Base-by-base conservation (phyloP, 2,329 filamentous ascomycete genomes). In the Gyromitra esculenta region DNA sequence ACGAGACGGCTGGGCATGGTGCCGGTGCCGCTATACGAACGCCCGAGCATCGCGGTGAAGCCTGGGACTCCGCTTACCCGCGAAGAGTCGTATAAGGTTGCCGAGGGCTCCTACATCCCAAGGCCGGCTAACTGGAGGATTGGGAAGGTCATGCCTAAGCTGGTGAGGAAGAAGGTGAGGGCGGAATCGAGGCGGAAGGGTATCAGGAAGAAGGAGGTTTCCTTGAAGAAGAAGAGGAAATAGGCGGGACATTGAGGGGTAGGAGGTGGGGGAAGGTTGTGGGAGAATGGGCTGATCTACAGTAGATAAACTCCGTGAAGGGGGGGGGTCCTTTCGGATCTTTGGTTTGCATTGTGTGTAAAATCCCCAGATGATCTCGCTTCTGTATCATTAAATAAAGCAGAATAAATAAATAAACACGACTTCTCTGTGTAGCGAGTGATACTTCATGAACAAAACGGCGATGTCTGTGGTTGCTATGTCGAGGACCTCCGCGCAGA, bases 1-100 rank as follows among this genome's bases (percentile, higher is more conserved):
- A 89, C 90, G 81, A 88, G 96, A 80, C 88, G 89, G 67, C 87
- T 99, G 76, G 92, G 91, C 81, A 91, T 96, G 88, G 86, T 90
- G 4, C 88, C 87, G 39, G 85, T 87, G 41, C 77, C 78, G 1
- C 45, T 79, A 5, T 66, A 82, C 83, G 75, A 77, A 59, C 67
- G 62, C 35, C 59, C 35, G 13, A 13, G 9, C 6, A 63, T 50
- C 3, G 72, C 45, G 7, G 72, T 76, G 18, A 31, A 64, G 25
- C 66, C 45, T 15, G 77, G 72, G 7, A 74, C 72, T 1, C 76
- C 71, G 18, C 54, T 77, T 11, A 77, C 77, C 4, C 54, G 45
- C 13, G 71, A 78, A 1, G 78, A 77, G 7, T 78, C 73, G 7
- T 50, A 69, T 0, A 80, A 80, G 25, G 79, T 76, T 15, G 76